These are phyloP conservation scores for Neoscytalidium dimidiatum DNA, from an alignment of 2,329 filamentous ascomycete genomes.

Conservation along the genomic window DNA sequence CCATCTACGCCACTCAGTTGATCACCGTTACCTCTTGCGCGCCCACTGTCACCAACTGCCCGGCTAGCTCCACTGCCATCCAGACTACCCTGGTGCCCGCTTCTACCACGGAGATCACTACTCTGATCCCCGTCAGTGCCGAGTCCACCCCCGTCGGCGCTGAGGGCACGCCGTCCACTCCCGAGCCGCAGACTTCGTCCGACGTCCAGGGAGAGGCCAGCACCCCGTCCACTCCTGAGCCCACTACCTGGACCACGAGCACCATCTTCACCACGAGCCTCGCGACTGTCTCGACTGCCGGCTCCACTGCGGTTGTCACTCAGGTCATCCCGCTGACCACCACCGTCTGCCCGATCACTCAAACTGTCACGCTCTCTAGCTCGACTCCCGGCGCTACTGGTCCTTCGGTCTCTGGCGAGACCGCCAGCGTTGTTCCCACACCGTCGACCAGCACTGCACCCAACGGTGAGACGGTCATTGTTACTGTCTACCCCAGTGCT, in stretches of 20 bases:
- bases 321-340: slow-evolving; percentile 3
- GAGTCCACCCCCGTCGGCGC: slow-evolving; percentile 3
- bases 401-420: background rate
- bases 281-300: background rate
- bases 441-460: background rate
- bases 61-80: slow-evolving; percentile 8
- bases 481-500: background rate
- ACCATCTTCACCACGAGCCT: slow-evolving; percentile 1
- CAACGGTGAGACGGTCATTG: background rate
- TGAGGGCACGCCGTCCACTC: background rate
- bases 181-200: background rate
- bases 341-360: slow-evolving; percentile 35
- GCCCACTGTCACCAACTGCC: slow-evolving; percentile 14
- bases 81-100: slow-evolving; percentile 7
- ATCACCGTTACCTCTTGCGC: slow-evolving; percentile 15
- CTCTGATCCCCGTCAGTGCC: slow-evolving; percentile 4
- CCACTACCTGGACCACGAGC: background rate
- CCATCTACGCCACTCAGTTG: slow-evolving; percentile 9
- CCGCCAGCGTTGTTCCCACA: background rate
- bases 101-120: slow-evolving; percentile 7
- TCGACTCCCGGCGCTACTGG: background rate
- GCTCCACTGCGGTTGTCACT: slow-evolving; percentile 16
- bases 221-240: background rate
- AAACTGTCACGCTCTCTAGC: slow-evolving; percentile 27
- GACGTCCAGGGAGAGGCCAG: background rate